phyloP scores from a whole-genome alignment of 2,329 filamentous ascomycete genomes.

The Neocucurbitaria cava region DNA sequence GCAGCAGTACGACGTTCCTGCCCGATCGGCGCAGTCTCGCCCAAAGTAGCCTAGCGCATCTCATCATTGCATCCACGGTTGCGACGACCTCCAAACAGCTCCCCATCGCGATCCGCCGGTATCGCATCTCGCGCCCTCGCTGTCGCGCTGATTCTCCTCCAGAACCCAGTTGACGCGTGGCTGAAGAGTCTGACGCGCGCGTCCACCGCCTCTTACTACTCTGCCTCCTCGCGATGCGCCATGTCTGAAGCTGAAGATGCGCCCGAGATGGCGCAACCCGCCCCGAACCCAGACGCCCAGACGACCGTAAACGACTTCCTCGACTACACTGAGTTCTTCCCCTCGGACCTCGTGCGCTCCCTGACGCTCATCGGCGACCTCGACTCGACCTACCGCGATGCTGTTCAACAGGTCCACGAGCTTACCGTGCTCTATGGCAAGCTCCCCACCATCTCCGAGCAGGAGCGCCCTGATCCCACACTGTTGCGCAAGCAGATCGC shows the following conservation, averaged over 20 bases:
- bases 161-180: slow-evolving; percentile 46
- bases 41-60: slow-evolving; percentile 17
- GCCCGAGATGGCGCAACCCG: slow-evolving; percentile 46
- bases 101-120: slow-evolving; percentile 18
- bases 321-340: slow-evolving; percentile 73
- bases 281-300: slow-evolving; percentile 68
- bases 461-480: slow-evolving; percentile 59
- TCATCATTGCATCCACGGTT: slow-evolving; percentile 6
- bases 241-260: slow-evolving; percentile 45
- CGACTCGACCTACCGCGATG: slow-evolving; percentile 52
- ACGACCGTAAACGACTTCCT: slow-evolving; percentile 72
- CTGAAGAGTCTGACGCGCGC: slow-evolving; percentile 48
- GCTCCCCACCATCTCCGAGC: slow-evolving; percentile 59
- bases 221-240: slow-evolving; percentile 43
- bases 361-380: slow-evolving; percentile 66
- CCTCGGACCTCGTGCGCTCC: slow-evolving; percentile 68
- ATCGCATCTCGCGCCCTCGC: slow-evolving; percentile 23
- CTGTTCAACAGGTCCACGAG: slow-evolving; percentile 55
- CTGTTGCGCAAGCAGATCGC: slow-evolving; percentile 64
- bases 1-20: slow-evolving; percentile 5
- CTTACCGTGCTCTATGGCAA: slow-evolving; percentile 57
- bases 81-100: slow-evolving; percentile 14
- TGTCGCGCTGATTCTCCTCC: slow-evolving; percentile 38
- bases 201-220: slow-evolving; percentile 39
- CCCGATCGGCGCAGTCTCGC: not conserved